Percentiles rank a stretch among this genome's conserved stretches.
Conservation (phyloP, 2,329 filamentous ascomycete species). For the Sphaerulina populicola region DNA sequence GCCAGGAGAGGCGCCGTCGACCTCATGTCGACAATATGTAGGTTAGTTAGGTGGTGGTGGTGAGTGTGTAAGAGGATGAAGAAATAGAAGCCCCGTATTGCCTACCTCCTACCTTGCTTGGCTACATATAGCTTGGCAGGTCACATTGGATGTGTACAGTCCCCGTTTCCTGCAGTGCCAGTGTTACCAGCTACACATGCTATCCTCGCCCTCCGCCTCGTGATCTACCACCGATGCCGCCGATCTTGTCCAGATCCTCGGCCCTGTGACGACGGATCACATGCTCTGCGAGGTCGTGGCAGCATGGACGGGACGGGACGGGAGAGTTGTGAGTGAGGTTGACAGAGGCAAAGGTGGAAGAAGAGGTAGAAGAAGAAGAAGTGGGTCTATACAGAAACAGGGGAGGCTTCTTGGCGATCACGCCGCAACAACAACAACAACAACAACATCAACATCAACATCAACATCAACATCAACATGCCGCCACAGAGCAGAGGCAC, state of each 20-base stretch:
- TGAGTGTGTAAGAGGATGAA: background rate
- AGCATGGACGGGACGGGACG: no score
- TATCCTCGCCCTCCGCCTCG: background rate
- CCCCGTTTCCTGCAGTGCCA: background rate
- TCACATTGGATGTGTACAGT: background rate
- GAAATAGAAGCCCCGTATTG: no score
- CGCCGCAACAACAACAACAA: no score
- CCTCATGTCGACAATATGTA: background rate
- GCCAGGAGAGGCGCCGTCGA: background rate
- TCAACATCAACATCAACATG: background rate
- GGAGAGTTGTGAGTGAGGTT: no score
- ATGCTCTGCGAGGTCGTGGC: no score
- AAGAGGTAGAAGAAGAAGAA: no score
- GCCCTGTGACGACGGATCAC: no score
- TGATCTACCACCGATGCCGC: background rate
- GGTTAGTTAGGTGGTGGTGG: background rate
- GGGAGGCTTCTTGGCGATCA: no score
- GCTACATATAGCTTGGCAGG: background rate
- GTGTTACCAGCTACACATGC: background rate
- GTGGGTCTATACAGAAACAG: no score
- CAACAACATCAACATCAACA: no score
- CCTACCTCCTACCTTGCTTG: no score
- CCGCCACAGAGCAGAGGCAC: conserved; percentile 39
- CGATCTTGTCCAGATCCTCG: background rate
- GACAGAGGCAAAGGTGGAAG: no score